Percentiles rank a stretch among this genome's conserved stretches.
Evolutionary conservation across 371 early-diverging fungal genomes (phyloP).

Genomic region (Mucor velutinosus): DNA sequence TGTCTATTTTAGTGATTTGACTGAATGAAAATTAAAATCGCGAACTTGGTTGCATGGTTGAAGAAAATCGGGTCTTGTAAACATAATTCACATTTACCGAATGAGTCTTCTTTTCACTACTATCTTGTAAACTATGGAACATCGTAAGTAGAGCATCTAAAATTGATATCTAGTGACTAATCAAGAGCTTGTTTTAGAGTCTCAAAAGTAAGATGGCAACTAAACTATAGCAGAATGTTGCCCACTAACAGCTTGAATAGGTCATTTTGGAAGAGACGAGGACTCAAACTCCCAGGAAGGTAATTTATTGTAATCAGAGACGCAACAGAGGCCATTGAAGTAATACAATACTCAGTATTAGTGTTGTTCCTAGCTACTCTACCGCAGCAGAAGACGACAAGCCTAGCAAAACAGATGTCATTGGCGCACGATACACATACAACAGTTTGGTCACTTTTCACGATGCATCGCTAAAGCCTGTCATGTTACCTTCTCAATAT

Average conservation of each 20-base stretch:
- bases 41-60: not conserved
- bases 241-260: slow-evolving; percentile 16
- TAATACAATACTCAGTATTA: slow-evolving; percentile 27
- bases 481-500: slow-evolving; percentile 21
- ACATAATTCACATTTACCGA: not conserved
- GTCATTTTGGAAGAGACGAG: slow-evolving; percentile 52
- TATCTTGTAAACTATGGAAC: not conserved
- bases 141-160: not conserved
- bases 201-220: not conserved
- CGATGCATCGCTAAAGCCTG: slow-evolving; percentile 1
- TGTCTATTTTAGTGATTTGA: no score
- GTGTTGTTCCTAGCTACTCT: slow-evolving; percentile 30
- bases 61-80: not conserved
- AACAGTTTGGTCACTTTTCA: slow-evolving; percentile 36
- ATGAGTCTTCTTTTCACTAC: not conserved
- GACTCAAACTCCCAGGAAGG: slow-evolving; percentile 52
- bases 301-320: slow-evolving; percentile 13
- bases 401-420: slow-evolving; percentile 13
- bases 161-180: not conserved
- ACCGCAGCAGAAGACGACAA: not conserved
- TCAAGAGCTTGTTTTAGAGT: not conserved
- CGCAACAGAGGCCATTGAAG: slow-evolving; percentile 1
- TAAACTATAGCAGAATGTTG: not conserved
- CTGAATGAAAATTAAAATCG: no score
- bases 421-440: slow-evolving; percentile 51